Evolutionary conservation across 306 rosid species (phyloP), one percentile per base, ranked within the genome.

Genomic region (Abrus precatorius): DNA sequence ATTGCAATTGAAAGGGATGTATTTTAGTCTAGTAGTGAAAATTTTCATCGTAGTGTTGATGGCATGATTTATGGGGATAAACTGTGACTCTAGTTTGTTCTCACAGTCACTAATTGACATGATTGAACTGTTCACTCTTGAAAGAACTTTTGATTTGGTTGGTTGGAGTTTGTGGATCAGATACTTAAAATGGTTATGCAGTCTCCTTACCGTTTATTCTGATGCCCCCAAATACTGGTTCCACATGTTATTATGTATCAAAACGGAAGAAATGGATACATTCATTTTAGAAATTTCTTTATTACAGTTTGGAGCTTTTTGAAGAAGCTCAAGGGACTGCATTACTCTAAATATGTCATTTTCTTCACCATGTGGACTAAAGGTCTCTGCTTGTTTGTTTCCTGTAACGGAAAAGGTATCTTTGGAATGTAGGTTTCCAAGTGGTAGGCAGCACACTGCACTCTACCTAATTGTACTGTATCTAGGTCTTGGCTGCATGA

Each of bases 371-470:
- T 82, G 49, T 76, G 86, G 79, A 64, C 77, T 73, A 80, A 82
- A 86, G 84, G 86, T 80, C 60, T 47, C 43, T 34, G 76, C 72
- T 76, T 85, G 87, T 86, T 88, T 47, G 71, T 81, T 73, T 87
- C 71, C 61, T 84, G 27, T 47, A 55, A 61, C 59, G 64, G 77
- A 44, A 80, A 80, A 62, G 55, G 89, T 67, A 65, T 71, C 57
- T 73, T 53, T 68, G 81, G 47, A 83, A 61, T 75, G 45, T 79
- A 54, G 79, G 90, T 61, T 61, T 79, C 73, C 88, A 83, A 70
- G 72, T 81, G 83, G 79, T 72, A 72, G 85, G 84, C 79, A 85
- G 49, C 83, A 81, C 12, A 55, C 68, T 79, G 56, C 47, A 41
- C 63, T 36, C 34, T 69, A 72, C 32, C 81, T 57, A 73, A 11